phyloP scores from a whole-genome alignment of 441 rosid species.

The Pelargonium cotyledonis region DNA sequence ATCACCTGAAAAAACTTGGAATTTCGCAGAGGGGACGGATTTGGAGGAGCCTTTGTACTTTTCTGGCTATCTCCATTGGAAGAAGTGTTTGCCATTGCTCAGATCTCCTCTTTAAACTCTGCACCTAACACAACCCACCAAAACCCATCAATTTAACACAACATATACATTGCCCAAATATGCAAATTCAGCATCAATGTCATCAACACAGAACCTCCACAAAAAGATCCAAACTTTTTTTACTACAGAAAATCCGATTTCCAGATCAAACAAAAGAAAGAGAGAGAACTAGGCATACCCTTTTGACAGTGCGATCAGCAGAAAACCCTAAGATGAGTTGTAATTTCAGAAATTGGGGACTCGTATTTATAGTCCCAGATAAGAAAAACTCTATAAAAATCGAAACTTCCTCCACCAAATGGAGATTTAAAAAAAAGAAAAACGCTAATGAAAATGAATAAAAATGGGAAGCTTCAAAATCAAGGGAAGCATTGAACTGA shows the following conservation, averaged over 20 bases:
- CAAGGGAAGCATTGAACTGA: constrained; percentile 25
- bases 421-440: constrained; percentile 5
- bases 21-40: constrained; percentile 83
- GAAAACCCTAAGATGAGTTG: constrained; percentile 18
- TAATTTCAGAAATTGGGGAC: constrained; percentile 4
- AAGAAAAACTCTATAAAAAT: constrained; percentile 10
- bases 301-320: constrained; percentile 19
- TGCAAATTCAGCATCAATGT: neutral
- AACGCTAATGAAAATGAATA: constrained; percentile 9
- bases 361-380: constrained; percentile 34
- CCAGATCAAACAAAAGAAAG: neutral
- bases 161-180: neutral
- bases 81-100: constrained; percentile 55
- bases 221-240: neutral
- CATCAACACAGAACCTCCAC: neutral
- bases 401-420: constrained; percentile 29
- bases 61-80: constrained; percentile 43
- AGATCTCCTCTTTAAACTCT: constrained; percentile 39
- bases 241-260: neutral
- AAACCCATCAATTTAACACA: constrained; percentile 4
- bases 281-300: constrained; percentile 1
- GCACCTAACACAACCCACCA: constrained; percentile 2
- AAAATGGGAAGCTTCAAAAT: constrained; percentile 33
- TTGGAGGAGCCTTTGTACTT: constrained; percentile 67
- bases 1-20: constrained; percentile 87